Evolutionary conservation across 2,329 filamentous ascomycete species (phyloP).

Genomic region (Arachnomyces sp.): DNA sequence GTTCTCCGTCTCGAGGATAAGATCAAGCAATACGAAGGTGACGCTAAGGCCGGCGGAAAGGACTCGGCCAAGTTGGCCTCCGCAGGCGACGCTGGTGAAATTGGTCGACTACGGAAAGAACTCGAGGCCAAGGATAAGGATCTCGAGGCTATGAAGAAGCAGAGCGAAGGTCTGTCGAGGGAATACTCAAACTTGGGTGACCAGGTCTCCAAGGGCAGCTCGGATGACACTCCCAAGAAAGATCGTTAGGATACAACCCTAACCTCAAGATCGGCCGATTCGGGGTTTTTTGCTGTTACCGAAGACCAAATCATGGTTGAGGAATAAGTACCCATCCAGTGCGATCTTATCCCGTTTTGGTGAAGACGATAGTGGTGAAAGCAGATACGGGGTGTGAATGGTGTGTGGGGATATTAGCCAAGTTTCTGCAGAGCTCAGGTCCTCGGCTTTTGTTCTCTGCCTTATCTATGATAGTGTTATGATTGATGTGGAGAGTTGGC

Average conservation of each 20-base stretch:
- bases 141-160: constrained; percentile 84
- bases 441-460: too few relatives aligned
- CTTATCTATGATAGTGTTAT: too few relatives aligned
- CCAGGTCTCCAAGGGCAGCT: constrained; percentile 55
- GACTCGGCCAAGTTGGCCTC: constrained; percentile 64
- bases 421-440: too few relatives aligned
- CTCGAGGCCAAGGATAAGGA: constrained; percentile 70
- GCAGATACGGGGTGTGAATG: too few relatives aligned
- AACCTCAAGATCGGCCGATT: not conserved
- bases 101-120: constrained; percentile 67
- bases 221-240: constrained; percentile 47
- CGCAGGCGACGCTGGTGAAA: constrained; percentile 64
- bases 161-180: constrained; percentile 70
- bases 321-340: too few relatives aligned
- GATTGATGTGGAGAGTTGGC: too few relatives aligned
- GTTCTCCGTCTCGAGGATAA: constrained; percentile 87
- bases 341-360: too few relatives aligned
- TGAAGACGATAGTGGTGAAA: too few relatives aligned
- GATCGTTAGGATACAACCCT: constrained; percentile 40
- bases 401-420: too few relatives aligned
- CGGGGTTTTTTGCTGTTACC: not conserved
- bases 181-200: constrained; percentile 85
- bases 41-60: constrained; percentile 54
- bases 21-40: constrained; percentile 72
- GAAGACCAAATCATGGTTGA: too few relatives aligned